Base-by-base conservation (phyloP, 2,329 filamentous ascomycete species). In the Cercospora berteroae region DNA sequence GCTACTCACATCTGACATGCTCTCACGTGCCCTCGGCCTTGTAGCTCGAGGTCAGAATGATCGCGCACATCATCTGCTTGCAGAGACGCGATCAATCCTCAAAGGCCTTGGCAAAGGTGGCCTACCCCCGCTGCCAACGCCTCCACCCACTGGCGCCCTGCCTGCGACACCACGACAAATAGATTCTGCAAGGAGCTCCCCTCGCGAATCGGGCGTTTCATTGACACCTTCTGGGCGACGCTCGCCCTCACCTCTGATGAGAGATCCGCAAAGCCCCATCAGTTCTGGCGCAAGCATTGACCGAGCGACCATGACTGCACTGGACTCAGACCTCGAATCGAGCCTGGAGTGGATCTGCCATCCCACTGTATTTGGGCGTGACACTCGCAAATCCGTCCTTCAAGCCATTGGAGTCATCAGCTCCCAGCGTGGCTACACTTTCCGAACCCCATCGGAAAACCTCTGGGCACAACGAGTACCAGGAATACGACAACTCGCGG, bases 321-420 rank as follows among this genome's bases (percentile, higher is more conserved):
- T 99, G 18, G 95, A 99, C 78, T 88, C 91, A 0, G 95, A 99
- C 79, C 86, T 99, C 36, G 93, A 97, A 78, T 88, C 91, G 36
- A 92, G 91, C 60, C 83, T 99, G 16, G 95, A 99, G 80, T 99
- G 95, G 95, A 98, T 99, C 79, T 93, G 91, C 77, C 95, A 99
- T 76, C 95, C 95, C 1, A 94, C 94, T 1, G 92, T 98, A 2
- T 99, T 99, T 77, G 90, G 91, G 8, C 89, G 95, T 42, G 95
- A 99, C 78, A 95, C 92, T 66, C 89, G 95, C 75, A 99, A 99
- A 82, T 93, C 94, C 4, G 94, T 99, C 2, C 84, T 99, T 25
- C 95, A 99, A 79, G 93, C 94, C 16, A 98, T 99, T 72, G 94
- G 95, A 6, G 94, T 98, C 69, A 97, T 99, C 74, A 95, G 92